Evolutionary conservation across 106 monocot genomes (phyloP), one percentile per base, ranked within the genome.

Genomic region (Iris macrosiphon): DNA sequence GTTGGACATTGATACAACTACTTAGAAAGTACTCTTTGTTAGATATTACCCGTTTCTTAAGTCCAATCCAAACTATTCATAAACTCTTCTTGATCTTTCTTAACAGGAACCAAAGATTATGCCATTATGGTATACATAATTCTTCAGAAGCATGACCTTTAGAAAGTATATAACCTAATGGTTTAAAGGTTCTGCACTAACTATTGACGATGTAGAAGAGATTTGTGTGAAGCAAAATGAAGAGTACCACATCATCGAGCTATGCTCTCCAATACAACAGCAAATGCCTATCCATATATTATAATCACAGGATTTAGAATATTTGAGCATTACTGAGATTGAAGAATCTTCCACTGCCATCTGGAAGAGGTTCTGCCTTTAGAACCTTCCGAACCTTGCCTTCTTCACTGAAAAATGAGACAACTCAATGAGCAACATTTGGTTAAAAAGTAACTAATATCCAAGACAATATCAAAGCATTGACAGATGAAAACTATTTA

Each of bases 321-420:
- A 6, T 13, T 57, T 28, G 47, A 55, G n/a, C 65, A 68, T 62
- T 87, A 96, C 89, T 89, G 9, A 96, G 89, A 74, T 85, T 96
- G 69, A 96, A 89, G 69, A 89, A 89, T 55, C 72, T 85, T 14
- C 92, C 89, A 57, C 55, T 82, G 42, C 89, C 89, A 75, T 96
- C 95, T 57, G 95, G 95, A 72, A 89, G 81, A 49, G 95, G 95
- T 61, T 96, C 95, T 15, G 60, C 85, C 62, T 89, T 96, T 14
- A 96, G 45, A 45, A 96, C 12, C 71, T 96, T 96, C 18, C 95
- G 54, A 20, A 96, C 31, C 71, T 96, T 85, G 30, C 95, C 95
- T 74, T 96, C 95, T 27, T 96, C 95, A 59, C 89, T 95, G 81
- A 37, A 67, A 61, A 18, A 58, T 62, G 12, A 43, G 4, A 55